Base-by-base conservation (phyloP, 2,329 filamentous ascomycete genomes). In the Ophiostoma piceae region DNA sequence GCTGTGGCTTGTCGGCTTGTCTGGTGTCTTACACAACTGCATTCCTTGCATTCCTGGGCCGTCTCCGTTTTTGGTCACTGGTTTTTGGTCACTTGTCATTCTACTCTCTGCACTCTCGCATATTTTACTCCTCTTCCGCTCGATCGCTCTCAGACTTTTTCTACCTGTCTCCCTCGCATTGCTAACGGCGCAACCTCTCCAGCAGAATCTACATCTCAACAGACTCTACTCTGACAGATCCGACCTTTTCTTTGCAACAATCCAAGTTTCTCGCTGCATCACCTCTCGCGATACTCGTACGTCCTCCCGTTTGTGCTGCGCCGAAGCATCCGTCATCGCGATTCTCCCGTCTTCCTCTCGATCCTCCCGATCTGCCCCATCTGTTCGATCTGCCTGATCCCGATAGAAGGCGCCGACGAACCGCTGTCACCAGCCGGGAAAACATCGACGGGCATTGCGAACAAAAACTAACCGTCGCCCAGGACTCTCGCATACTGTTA, bases 21-120 rank as follows among this genome's bases (percentile, higher is more conserved):
- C 35, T 35, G 39, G 39, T 57, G 51, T 57, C 51, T 57, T 26
- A 57, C 51, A 26, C 51, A 54, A 12, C n/a, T 57, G 51, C n/a
- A 26, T 26, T 22, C 7, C 51, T 26, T 14, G 47, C 47, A 57
- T 26, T 22, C n/a, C 51, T 57, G 51, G 11, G 8, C 51, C 51
- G 51, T 29, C 22, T 57, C 51, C 51, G 51, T 26, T 57, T 57
- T 57, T 57, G 51, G 51, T 47, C 43, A 47, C 43, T 19, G 43
- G 43, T 29, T 29, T 29, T 29, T 29, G 26, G 26, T 16, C 41
- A 14, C 41, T 43, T 12, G 9, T 19, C 41, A 47, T 14, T 41
- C 12, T 41, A 11, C 5, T 54, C 8, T 57, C n/a, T 26, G 3
- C n/a, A 4, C 51, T 26, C 51, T 14, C 51, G 26, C 51, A 9